Base-by-base conservation (phyloP, 2,329 filamentous ascomycete species). In the Trichoderma sp. region DNA sequence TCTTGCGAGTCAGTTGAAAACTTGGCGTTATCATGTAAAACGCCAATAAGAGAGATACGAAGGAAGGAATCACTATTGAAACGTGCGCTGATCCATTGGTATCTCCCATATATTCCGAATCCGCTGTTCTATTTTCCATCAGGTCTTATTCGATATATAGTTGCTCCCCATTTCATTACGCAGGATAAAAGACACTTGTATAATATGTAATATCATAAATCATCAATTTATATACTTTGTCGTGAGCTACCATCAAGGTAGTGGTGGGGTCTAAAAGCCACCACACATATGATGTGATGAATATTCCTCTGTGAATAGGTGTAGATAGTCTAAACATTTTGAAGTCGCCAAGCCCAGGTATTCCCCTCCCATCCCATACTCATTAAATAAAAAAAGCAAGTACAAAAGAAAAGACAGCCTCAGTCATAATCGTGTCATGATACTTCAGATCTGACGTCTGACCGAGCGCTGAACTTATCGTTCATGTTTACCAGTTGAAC, bases 401-500 rank as follows among this genome's bases (percentile, higher is more conserved):
- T 5, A 14, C 62, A 30, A 30, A 18, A 60, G n/a, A 47, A 24
- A n/a, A 64, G 57, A n/a, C 15, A 15, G 21, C 14, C 5, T 3
- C 2, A 56, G n/a, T 15, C 11, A 24, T 53, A 36, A 4, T 34
- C n/a, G 9, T 26, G 47, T 43, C 30, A 70, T 70, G 68, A 70
- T 11, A 57, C 24, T 32, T 70, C 58, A 7, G 71, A 71, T 34
- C 60, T 61, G 14, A 56, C 15, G 4, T 70, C 68, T 60, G 71
- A 71, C 30, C 61, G 65, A 24, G 71, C 47, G 34, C 71, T 73
- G 2, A 67, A 62, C 32, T 64, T 53, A 14, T 74, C 71, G 3
- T 68, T 71, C 65, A 74, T 53, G 8, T 32, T 51, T 11, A 73
- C 71, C n/a, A 74, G 65, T 8, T 72, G 60, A 24, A 69, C 70